Percentiles rank a stretch among this genome's conserved stretches.
Conservation (phyloP, 352 stramenopile genomes). For the Globisporangium splendens region DNA sequence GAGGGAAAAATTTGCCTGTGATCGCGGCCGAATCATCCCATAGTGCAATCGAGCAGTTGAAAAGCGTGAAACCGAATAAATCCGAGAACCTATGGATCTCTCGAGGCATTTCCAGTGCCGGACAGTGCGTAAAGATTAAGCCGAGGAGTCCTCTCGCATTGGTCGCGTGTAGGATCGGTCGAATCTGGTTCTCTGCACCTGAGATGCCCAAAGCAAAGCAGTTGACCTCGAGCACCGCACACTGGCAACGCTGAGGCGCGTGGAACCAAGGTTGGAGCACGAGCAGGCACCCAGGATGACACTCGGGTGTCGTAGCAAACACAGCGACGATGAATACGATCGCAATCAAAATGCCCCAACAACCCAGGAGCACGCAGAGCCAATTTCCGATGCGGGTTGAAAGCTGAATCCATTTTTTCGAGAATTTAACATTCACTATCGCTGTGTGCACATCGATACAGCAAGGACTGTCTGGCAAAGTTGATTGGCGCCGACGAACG, state of each 20-base stretch:
- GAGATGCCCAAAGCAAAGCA: slow-evolving; percentile 14
- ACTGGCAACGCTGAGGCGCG: slow-evolving; percentile 6
- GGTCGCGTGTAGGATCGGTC: background rate
- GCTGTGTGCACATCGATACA: no score
- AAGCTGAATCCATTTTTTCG: no score
- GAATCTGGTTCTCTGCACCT: slow-evolving; percentile 4
- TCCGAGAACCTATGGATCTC: slow-evolving; percentile 9
- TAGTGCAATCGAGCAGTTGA: slow-evolving; percentile 15
- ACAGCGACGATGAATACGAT: slow-evolving; percentile 2
- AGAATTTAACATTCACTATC: no score
- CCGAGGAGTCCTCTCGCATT: slow-evolving; percentile 8
- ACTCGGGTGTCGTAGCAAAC: background rate
- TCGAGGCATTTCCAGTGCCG: slow-evolving; percentile 6
- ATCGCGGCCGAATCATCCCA: slow-evolving; percentile 13
- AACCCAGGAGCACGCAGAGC: slow-evolving; percentile 5
- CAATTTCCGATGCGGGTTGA: background rate
- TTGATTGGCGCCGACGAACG: no score
- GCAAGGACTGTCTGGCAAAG: no score
- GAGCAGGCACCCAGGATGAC: background rate
- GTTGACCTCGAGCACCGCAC: slow-evolving; percentile 15
- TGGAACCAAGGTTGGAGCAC: slow-evolving; percentile 13
- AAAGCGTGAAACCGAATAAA: slow-evolving; percentile 16
- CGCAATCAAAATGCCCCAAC: background rate
- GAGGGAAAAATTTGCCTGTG: background rate
- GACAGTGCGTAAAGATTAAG: slow-evolving; percentile 20